Percentiles rank a stretch among this genome's conserved stretches.
Evolutionary conservation across 108 stramenopile species (phyloP).

Genomic region (Nitzschia inconspicua): DNA sequence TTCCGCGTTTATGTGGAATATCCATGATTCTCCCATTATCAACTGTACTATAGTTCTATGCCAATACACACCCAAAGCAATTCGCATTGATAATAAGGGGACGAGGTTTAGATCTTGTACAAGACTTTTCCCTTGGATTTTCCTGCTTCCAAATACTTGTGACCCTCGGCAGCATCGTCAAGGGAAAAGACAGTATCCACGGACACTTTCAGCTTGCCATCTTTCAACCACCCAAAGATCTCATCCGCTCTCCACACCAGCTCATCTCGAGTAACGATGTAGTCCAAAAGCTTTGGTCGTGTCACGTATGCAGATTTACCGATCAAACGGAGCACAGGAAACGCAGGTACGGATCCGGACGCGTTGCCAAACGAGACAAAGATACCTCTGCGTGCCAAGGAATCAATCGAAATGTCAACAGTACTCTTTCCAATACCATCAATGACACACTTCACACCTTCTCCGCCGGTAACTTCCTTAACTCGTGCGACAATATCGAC

Average conservation of each 20-base stretch:
- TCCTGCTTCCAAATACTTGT: slow-evolving; percentile 77
- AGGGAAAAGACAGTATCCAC: slow-evolving; percentile 68
- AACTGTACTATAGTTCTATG: too few species aligned
- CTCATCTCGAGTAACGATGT: slow-evolving; percentile 63
- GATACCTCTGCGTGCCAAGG: slow-evolving; percentile 71
- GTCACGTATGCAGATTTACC: slow-evolving; percentile 78
- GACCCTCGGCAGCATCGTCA: slow-evolving; percentile 64
- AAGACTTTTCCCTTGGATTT: slow-evolving; percentile 80
- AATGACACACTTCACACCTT: slow-evolving; percentile 73
- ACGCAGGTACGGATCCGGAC: slow-evolving; percentile 83
- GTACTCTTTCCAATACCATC: slow-evolving; percentile 85
- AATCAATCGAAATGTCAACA: slow-evolving; percentile 71
- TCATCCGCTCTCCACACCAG: slow-evolving; percentile 57
- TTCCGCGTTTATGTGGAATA: too few species aligned
- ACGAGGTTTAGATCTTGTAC: slow-evolving; percentile 49
- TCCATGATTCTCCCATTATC: too few species aligned
- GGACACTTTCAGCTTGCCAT: slow-evolving; percentile 66
- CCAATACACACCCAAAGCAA: too few species aligned
- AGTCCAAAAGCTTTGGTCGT: slow-evolving; percentile 81
- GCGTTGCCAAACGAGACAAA: slow-evolving; percentile 87
- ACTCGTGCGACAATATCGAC: slow-evolving; percentile 66
- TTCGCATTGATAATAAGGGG: too few species aligned
- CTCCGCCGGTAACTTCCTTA: slow-evolving; percentile 66
- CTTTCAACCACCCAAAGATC: slow-evolving; percentile 72
- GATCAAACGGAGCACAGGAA: slow-evolving; percentile 69